Evolutionary conservation across 1,284 basidiomycete species (phyloP), one percentile per base, ranked within the genome.

Genomic region (Hortiboletus rubellus): DNA sequence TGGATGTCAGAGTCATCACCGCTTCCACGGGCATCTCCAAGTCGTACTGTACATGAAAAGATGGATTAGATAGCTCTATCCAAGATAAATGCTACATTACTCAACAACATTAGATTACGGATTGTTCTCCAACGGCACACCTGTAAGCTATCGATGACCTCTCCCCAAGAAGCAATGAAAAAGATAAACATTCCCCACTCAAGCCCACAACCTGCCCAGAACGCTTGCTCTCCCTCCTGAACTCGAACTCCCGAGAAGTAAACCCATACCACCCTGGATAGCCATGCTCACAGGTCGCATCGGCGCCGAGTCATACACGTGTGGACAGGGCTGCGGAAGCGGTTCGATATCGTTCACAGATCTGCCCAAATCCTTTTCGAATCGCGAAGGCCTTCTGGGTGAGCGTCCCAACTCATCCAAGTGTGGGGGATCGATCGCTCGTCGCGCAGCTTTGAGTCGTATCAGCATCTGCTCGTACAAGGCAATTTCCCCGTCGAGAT

Each of bases 221-320:
- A 88, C 82, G 65, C 85, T 87, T 4, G 78, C 76, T 36, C 82
- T 72, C 24, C 77, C 76, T 3, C 73, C 65, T 7, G 61, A 63
- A 36, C 55, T 65, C 12, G 76, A 68, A 46, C 74, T 71, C 5
- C 84, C 80, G 7, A 88, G 69, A 43, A 90, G 73, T 64, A 87
- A 76, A 7, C 85, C 83, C 34, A 89, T 79, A 7, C 87, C 85
- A 59, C 84, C 84, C 62, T 87, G 84, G 30, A 91, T 84, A 17
- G 86, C 89, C 40, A 83, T 82, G 66, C 85, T 89, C 27, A 91
- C 88, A 3, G 88, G 87, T 22, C 87, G 75, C 83, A 90, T 87
- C 8, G 87, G 85, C 15, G 85, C 80, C 11, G 84, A 84, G 68
- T 91, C 89, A 61, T 82, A 89, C 0, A 89, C 85, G 70, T 92